phyloP scores from a whole-genome alignment of 805 yeast genomes.

The Cyberlindnera xylosilytica region DNA sequence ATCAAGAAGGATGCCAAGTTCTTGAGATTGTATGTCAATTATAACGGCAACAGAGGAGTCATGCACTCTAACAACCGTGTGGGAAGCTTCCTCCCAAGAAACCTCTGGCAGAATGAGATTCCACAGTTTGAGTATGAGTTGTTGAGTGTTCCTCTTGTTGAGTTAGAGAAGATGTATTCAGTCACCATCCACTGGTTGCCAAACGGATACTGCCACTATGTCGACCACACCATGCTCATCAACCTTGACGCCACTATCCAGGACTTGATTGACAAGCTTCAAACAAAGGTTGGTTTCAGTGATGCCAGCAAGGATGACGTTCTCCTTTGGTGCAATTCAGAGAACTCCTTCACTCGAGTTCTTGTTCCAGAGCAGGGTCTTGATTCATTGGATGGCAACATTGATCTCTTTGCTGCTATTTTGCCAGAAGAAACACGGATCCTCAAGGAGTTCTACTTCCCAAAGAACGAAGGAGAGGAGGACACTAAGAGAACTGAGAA shows the following conservation, averaged over 20 bases:
- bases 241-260: slow-evolving; percentile 55
- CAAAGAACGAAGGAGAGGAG: slow-evolving; percentile 20
- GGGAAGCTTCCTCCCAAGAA: slow-evolving; percentile 34
- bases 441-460: slow-evolving; percentile 18
- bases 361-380: slow-evolving; percentile 36
- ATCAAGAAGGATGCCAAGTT: slow-evolving; percentile 55
- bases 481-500: slow-evolving; percentile 15
- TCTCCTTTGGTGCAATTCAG: slow-evolving; percentile 53
- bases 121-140: slow-evolving; percentile 70
- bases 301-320: slow-evolving; percentile 44
- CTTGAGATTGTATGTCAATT: slow-evolving; percentile 63
- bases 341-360: slow-evolving; percentile 34
- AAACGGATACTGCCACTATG: slow-evolving; percentile 67
- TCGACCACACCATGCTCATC: slow-evolving; percentile 65
- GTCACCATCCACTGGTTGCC: slow-evolving; percentile 71
- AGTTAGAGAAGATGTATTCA: slow-evolving; percentile 71
- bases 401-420: slow-evolving; percentile 43
- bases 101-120: slow-evolving; percentile 29
- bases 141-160: slow-evolving; percentile 68
- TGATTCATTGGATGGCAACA: slow-evolving; percentile 35
- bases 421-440: slow-evolving; percentile 35
- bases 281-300: slow-evolving; percentile 50
- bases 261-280: slow-evolving; percentile 53
- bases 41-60: slow-evolving; percentile 56
- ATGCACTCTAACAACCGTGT: slow-evolving; percentile 33